Conservation (phyloP, 2,329 filamentous ascomycete genomes). For the Aspergillus sclerotialis region DNA sequence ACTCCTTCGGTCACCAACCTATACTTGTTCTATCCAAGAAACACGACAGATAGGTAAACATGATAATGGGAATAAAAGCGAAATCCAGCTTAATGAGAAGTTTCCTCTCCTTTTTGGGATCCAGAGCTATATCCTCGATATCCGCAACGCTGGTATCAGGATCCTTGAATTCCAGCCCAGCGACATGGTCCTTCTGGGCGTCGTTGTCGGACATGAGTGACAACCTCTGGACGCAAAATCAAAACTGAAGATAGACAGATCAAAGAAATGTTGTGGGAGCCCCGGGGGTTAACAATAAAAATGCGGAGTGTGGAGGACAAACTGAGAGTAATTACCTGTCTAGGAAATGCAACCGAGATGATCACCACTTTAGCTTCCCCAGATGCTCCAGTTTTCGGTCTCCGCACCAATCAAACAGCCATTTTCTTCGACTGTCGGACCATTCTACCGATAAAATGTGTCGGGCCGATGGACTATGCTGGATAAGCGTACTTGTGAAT, state of each 20-base stretch:
- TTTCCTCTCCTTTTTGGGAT: slow-evolving; percentile 39
- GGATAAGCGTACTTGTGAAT: no score
- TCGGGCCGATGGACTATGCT: slow-evolving; percentile 5
- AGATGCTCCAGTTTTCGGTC: no score
- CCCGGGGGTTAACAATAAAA: background rate
- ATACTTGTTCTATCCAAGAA: slow-evolving; percentile 52
- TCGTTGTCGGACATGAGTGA: slow-evolving; percentile 1
- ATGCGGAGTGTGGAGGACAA: background rate
- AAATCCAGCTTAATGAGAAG: slow-evolving; percentile 44
- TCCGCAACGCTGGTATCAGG: slow-evolving; percentile 11
- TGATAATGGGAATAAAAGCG: slow-evolving; percentile 46
- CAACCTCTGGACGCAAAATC: no score
- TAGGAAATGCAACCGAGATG: background rate
- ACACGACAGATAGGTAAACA: slow-evolving; percentile 49
- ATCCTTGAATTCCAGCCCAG: slow-evolving; percentile 2
- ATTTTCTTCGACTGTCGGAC: no score
- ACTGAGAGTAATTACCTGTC: background rate
- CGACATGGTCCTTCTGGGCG: slow-evolving; percentile 7
- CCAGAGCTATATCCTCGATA: slow-evolving; percentile 26
- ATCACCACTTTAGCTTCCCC: no score
- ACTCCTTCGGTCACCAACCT: slow-evolving; percentile 18
- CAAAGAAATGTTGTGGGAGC: background rate
- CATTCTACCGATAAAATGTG: background rate
- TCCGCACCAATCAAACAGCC: no score
- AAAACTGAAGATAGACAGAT: no score